Evolutionary conservation across 1,284 basidiomycete genomes (phyloP), one percentile per base, ranked within the genome.

Genomic region (Limonomyces culmigenus): DNA sequence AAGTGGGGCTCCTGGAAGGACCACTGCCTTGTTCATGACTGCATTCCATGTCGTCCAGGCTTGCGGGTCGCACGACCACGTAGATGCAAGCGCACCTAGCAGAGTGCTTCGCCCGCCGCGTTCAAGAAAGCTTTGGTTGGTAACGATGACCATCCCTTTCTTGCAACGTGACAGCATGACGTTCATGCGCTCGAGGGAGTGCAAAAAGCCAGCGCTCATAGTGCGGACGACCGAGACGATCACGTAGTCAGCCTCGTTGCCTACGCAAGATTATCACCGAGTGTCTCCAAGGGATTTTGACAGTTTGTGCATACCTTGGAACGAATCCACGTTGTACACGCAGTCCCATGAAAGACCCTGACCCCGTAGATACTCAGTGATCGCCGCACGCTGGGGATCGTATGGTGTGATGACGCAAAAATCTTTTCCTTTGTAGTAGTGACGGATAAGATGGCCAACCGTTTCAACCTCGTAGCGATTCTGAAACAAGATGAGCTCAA

Each of bases 381-480:
- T 51, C 0, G 47, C 46, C 14, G 49, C 56, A 12, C 69, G 49
- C 47, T 72, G 70, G 3, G 63, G 60, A 44, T 72, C 70, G 40
- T 72, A 73, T 0, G 67, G 68, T 0, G 67, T 72, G 37, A 72
- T 68, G 33, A 73, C 53, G 8, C 56, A 51, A 40, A 62, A 70
- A 3, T 59, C 43, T 27, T 40, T 49, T 3, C 40, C 33, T 30
- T 53, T 50, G 29, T 58, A 55, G 42, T 67, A 60, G 13, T 56
- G 46, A 29, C 49, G 52, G 16, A 46, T 48, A 70, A 69, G 54
- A 41, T 60, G 50, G 1, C 58, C 47, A 10, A 65, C 51, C 6
- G 51, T 51, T 10, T 51, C 41, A 15, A 59, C 47, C 44, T 72
- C 68, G 30, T 40, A 42, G 13, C 21, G 27, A 42, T 72, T 71